phyloP scores from a whole-genome alignment of 306 rosid genomes.

The apple (Malus domestica) region DNA sequence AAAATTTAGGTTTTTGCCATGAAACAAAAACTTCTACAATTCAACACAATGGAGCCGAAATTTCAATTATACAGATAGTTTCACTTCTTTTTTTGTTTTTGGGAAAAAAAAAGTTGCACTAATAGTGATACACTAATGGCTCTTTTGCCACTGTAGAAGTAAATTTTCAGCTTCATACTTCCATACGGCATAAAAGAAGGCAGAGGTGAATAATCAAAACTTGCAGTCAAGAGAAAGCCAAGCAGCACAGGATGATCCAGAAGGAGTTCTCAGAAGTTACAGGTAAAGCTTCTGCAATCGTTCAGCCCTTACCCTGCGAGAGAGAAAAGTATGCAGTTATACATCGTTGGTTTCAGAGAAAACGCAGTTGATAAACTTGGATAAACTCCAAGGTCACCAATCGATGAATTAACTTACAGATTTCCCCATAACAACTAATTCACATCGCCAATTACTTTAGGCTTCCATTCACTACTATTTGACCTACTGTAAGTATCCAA shows the following conservation, averaged over 20 bases:
- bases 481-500: background rate
- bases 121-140: background rate
- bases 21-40: conserved; percentile 5
- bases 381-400: background rate
- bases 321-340: background rate
- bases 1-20: background rate
- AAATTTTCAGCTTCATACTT: conserved; percentile 13
- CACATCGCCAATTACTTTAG: background rate
- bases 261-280: background rate
- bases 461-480: background rate
- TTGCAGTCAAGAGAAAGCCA: conserved; percentile 3
- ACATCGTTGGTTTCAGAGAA: background rate
- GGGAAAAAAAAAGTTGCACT: background rate
- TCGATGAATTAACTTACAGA: background rate
- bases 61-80: conserved; percentile 4
- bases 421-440: background rate
- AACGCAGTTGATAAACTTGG: background rate
- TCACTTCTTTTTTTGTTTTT: background rate
- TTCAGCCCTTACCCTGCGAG: conserved; percentile 33
- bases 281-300: background rate
- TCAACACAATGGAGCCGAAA: background rate
- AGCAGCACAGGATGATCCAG: conserved; percentile 8
- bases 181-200: conserved; percentile 10
- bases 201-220: conserved; percentile 5
- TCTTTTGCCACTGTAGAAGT: conserved; percentile 15